These are phyloP conservation scores for Rosa multiflora DNA, from an alignment of 306 rosid species.

Conservation along the genomic window DNA sequence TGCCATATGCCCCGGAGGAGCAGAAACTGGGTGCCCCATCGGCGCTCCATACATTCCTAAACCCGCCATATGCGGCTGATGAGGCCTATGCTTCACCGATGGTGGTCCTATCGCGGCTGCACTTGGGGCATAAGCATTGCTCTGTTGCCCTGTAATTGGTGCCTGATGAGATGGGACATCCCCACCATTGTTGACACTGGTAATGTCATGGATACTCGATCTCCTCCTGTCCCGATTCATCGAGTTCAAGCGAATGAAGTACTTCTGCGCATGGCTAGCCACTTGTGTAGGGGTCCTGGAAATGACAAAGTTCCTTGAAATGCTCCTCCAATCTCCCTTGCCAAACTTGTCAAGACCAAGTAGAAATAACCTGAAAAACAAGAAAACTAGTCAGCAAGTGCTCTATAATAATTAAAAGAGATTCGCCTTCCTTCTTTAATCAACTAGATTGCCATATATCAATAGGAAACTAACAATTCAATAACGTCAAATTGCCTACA, in stretches of 20 bases:
- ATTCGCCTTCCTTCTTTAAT: background rate
- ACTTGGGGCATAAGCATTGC: slow-evolving; percentile 42
- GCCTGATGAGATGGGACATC: slow-evolving; percentile 58
- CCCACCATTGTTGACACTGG: slow-evolving; percentile 81
- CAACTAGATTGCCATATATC: background rate
- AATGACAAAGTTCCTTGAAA: slow-evolving; percentile 90
- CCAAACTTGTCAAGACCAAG: slow-evolving; percentile 98
- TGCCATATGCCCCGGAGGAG: slow-evolving; percentile 78
- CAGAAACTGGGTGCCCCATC: slow-evolving; percentile 78
- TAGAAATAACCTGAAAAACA: slow-evolving; percentile 71
- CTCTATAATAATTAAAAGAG: background rate
- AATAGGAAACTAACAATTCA: background rate
- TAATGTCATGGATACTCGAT: slow-evolving; percentile 94
- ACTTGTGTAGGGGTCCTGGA: slow-evolving; percentile 99
- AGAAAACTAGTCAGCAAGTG: background rate
- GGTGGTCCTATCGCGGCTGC: slow-evolving; percentile 55
- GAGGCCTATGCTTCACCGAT: slow-evolving; percentile 60
- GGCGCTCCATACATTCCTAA: slow-evolving; percentile 91
- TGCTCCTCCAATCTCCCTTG: slow-evolving; percentile 99
- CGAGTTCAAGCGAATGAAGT: slow-evolving; percentile 89
- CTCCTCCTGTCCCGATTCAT: slow-evolving; percentile 96
- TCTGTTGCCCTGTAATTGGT: slow-evolving; percentile 88
- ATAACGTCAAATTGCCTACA: background rate
- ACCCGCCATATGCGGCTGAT: slow-evolving; percentile 61
- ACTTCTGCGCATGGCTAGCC: slow-evolving; percentile 98